A percentile compares a stretch with the other conserved stretches of the same genome.
Evolutionary conservation across 1,284 basidiomycete species (phyloP).

Genomic region (Trametes hirsuta): DNA sequence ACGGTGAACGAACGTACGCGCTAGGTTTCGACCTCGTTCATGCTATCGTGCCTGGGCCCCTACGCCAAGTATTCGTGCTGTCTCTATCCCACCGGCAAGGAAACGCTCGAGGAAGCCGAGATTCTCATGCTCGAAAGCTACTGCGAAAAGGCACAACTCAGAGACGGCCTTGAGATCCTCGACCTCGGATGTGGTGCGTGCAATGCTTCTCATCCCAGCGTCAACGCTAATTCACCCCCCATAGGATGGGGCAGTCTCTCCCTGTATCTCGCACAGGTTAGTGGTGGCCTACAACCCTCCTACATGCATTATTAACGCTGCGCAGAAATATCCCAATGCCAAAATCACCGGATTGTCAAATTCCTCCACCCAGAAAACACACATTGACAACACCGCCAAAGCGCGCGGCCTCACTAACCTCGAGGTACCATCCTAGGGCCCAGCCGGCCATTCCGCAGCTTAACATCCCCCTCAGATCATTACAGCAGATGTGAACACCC

Average conservation of each 20-base stretch:
- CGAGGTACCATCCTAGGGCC: slow-evolving; percentile 38
- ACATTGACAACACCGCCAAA: slow-evolving; percentile 65
- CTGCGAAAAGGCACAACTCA: slow-evolving; percentile 67
- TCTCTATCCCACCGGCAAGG: slow-evolving; percentile 67
- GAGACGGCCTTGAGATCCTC: slow-evolving; percentile 68
- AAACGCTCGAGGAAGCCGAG: slow-evolving; percentile 72
- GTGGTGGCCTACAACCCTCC: neutral
- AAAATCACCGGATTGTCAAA: slow-evolving; percentile 72
- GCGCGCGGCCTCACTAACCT: slow-evolving; percentile 61
- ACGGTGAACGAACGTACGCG: neutral
- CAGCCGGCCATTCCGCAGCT: neutral
- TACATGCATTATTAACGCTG: neutral
- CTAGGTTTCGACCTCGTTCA: slow-evolving; percentile 72
- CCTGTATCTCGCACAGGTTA: slow-evolving; percentile 67
- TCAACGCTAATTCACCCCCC: neutral
- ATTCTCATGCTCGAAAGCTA: slow-evolving; percentile 73
- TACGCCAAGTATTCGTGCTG: slow-evolving; percentile 76
- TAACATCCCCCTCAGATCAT: slow-evolving; percentile 48
- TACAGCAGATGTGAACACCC: slow-evolving; percentile 74
- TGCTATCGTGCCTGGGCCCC: slow-evolving; percentile 65
- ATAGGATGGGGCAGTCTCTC: slow-evolving; percentile 76
- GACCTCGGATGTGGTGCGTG: slow-evolving; percentile 72
- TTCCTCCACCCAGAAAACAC: slow-evolving; percentile 69
- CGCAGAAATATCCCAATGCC: slow-evolving; percentile 71
- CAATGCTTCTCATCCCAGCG: neutral